These are phyloP conservation scores for Pseudoperonospora humuli DNA, from an alignment of 352 stramenopile genomes.

Conservation along the genomic window DNA sequence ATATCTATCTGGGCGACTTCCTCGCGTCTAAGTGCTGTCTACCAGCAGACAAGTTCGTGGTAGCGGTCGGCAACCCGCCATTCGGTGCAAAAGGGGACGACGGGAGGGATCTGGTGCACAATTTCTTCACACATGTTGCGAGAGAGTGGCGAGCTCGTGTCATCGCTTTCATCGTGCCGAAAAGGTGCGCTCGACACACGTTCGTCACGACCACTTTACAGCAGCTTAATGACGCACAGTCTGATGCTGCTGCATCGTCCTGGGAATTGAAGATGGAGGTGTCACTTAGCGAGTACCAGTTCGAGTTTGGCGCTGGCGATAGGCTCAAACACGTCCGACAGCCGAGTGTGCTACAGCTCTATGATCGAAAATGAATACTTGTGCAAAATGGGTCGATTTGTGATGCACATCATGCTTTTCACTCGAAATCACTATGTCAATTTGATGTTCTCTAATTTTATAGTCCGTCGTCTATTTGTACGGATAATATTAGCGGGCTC, in stretches of 20 bases:
- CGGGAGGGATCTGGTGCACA: conserved; percentile 39
- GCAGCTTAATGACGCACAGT: conserved; percentile 6
- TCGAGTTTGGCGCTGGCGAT: conserved; percentile 44
- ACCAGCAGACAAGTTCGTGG: conserved; percentile 11
- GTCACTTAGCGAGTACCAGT: conserved; percentile 33
- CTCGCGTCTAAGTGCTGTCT: conserved; percentile 27
- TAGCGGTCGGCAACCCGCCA: conserved; percentile 62
- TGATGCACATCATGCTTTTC: too few relatives aligned
- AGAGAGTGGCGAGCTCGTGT: conserved; percentile 39
- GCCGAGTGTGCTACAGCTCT: conserved; percentile 53
- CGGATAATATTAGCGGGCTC: not conserved
- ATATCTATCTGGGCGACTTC: conserved; percentile 44
- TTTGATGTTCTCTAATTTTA: conserved; percentile 1
- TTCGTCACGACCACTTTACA: conserved; percentile 39
- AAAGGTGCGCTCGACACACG: conserved; percentile 33
- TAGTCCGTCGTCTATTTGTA: conserved; percentile 8
- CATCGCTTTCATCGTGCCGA: conserved; percentile 65
- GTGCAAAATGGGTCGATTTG: not conserved
- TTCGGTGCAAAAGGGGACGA: conserved; percentile 34
- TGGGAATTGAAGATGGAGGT: conserved; percentile 31
- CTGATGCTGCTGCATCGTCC: not conserved
- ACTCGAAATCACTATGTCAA: not conserved
- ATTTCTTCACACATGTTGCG: conserved; percentile 43
- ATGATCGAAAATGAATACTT: not conserved
- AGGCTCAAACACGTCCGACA: conserved; percentile 49